Evolutionary conservation across 2,329 filamentous ascomycete species (phyloP).

Genomic region (Ascochyta koolunga): DNA sequence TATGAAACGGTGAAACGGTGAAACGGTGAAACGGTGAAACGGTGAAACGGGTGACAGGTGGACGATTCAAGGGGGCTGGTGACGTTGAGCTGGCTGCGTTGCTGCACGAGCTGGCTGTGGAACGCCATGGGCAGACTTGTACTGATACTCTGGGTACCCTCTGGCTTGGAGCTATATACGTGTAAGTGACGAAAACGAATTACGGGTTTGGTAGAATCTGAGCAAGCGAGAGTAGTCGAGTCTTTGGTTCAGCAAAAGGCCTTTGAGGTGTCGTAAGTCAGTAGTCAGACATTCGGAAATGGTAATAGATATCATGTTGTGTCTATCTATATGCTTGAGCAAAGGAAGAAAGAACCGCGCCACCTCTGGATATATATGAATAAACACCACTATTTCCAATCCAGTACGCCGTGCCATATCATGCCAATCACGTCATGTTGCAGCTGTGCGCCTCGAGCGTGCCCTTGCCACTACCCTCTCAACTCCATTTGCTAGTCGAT

Average conservation of each 20-base stretch:
- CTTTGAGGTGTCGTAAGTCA: background rate
- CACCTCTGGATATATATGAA: constrained; percentile 17
- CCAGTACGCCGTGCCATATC: constrained; percentile 9
- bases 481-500: background rate
- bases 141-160: no score
- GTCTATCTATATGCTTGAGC: constrained; percentile 6
- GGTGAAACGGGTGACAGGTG: no score
- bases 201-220: no score
- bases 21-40: no score
- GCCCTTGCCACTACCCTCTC: background rate
- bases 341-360: constrained; percentile 3
- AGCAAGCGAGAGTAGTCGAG: background rate
- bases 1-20: no score
- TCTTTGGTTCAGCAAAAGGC: background rate
- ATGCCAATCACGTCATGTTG: background rate
- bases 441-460: background rate
- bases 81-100: no score
- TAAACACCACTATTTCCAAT: constrained; percentile 2
- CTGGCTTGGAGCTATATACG: no score
- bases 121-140: no score
- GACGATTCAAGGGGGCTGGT: no score
- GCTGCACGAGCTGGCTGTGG: no score
- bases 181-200: no score
- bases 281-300: background rate
- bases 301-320: background rate